Percentiles rank a stretch among this genome's conserved stretches.
Evolutionary conservation across 1,284 basidiomycete genomes (phyloP).

Genomic region (Ganoderma lingzhi): DNA sequence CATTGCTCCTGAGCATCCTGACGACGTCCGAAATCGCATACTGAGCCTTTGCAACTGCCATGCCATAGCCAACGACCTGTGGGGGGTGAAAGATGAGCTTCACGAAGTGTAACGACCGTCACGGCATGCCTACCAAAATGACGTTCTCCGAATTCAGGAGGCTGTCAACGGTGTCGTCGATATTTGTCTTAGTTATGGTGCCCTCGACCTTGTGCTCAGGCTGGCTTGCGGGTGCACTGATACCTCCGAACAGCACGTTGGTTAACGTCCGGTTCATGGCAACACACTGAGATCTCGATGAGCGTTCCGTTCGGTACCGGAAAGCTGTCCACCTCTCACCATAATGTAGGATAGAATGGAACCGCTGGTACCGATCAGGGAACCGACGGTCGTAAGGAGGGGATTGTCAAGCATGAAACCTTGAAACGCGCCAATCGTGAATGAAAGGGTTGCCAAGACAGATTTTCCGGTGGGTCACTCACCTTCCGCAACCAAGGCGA

Average conservation of each 20-base stretch:
- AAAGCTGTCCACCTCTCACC: constrained; percentile 53
- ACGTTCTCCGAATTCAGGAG: constrained; percentile 82
- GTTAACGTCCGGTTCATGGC: constrained; percentile 87
- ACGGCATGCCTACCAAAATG: constrained; percentile 63
- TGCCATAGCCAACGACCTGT: constrained; percentile 87
- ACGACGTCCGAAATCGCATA: constrained; percentile 88
- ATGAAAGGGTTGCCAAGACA: background rate
- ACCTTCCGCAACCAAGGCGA: constrained; percentile 92
- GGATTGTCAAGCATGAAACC: constrained; percentile 90
- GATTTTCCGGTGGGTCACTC: background rate
- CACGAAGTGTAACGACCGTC: background rate
- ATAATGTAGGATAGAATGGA: constrained; percentile 93
- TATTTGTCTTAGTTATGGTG: constrained; percentile 75
- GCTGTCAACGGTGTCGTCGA: constrained; percentile 83
- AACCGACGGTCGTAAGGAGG: constrained; percentile 81
- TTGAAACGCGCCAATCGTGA: constrained; percentile 33
- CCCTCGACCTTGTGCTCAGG: constrained; percentile 82
- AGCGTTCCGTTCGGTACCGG: constrained; percentile 8
- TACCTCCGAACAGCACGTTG: constrained; percentile 85
- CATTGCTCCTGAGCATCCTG: constrained; percentile 72
- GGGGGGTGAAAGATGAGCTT: background rate
- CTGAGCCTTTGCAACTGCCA: constrained; percentile 91
- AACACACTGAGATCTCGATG: constrained; percentile 64
- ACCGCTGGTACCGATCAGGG: constrained; percentile 85
- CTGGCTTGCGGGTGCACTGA: constrained; percentile 60